A percentile compares a stretch with the other conserved stretches of the same genome.
Conservation (phyloP, 2,329 filamentous ascomycete genomes). For the Aspergillus sergii region DNA sequence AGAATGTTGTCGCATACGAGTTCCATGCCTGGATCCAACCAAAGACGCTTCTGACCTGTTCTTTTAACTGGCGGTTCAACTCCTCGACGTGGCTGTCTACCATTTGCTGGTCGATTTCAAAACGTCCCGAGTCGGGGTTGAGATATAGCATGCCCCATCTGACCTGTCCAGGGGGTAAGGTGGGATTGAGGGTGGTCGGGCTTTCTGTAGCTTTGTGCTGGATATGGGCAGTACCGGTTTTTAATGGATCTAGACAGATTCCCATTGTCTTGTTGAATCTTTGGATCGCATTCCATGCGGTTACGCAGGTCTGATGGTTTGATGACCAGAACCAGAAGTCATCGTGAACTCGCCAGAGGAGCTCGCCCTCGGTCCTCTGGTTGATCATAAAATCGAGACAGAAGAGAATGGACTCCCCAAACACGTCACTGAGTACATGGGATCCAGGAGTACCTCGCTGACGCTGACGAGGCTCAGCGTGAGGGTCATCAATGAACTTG, state of each 20-base stretch:
- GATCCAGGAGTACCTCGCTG: slow-evolving; percentile 13
- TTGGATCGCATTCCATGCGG: slow-evolving; percentile 12
- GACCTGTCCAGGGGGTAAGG: slow-evolving; percentile 10
- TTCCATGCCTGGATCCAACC: slow-evolving; percentile 21
- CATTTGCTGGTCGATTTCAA: slow-evolving; percentile 20
- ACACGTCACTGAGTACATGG: slow-evolving; percentile 17
- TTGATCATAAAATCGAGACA: slow-evolving; percentile 18
- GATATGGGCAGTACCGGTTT: slow-evolving; percentile 9
- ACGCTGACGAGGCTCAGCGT: slow-evolving; percentile 8
- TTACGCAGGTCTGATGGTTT: slow-evolving; percentile 6
- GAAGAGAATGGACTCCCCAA: slow-evolving; percentile 16
- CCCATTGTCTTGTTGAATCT: slow-evolving; percentile 14
- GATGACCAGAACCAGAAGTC: slow-evolving; percentile 20
- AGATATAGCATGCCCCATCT: slow-evolving; percentile 20
- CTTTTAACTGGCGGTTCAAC: slow-evolving; percentile 8
- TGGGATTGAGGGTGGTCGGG: neutral
- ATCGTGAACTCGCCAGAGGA: slow-evolving; percentile 17
- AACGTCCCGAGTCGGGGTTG: slow-evolving; percentile 11
- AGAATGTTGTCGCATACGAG: slow-evolving; percentile 16
- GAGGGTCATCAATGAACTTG: slow-evolving; percentile 13
- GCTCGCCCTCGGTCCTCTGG: slow-evolving; percentile 10
- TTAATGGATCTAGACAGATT: neutral
- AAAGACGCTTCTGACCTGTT: slow-evolving; percentile 12
- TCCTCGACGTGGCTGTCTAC: slow-evolving; percentile 11
- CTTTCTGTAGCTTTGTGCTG: neutral